Base-by-base conservation (phyloP, 2,329 filamentous ascomycete species). In the Hypoxylon sp. region DNA sequence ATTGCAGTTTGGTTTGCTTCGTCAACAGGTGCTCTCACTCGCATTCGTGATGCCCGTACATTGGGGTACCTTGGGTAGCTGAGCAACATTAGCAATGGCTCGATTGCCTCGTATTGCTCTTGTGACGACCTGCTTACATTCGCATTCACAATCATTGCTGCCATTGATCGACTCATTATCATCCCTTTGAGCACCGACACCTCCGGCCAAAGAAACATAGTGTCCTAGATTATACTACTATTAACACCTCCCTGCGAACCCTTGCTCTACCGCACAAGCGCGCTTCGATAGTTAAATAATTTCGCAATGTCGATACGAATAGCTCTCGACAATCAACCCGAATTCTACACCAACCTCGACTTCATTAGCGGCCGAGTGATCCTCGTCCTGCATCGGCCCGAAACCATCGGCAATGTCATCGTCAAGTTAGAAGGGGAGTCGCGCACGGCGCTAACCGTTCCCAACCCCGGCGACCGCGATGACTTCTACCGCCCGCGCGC, bases 351-450 rank as follows among this genome's bases (percentile, higher is more conserved):
- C 57, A 95, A 95, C 77, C 89, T 95, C 74, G 93, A 95, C 79
- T 82, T 87, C 68, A 86, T 96, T 66, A 85, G 84, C 31, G 93
- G 93, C 60, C 84, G 85, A 66, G 81, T 91, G 30, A 76, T 89
- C 55, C 79, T 91, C 31, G 79, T 75, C 20, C 80, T 91, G 70
- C 89, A 86, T 57, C 91, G 90, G 71, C 82, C 92, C 60, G 92
- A 95, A 78, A 85, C 87, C 62, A 85, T 95, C 55, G 88, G 89
- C 54, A 91, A 89, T 58, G 90, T 96, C 70, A 85, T 93, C 40
- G 92, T 95, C 76, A 96, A 96, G 83, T 88, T 96, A 33, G 93
- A 96, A 77, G 93, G 93, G 73, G 92, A 96, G 81, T 90, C 90
- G 53, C 86, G 86, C 69, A 95, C 92, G 4, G 86, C 91, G 48